A percentile compares a stretch with the other conserved stretches of the same genome.
phyloP scores from a whole-genome alignment of 2,329 filamentous ascomycete species.

The Diplodia mutila region DNA sequence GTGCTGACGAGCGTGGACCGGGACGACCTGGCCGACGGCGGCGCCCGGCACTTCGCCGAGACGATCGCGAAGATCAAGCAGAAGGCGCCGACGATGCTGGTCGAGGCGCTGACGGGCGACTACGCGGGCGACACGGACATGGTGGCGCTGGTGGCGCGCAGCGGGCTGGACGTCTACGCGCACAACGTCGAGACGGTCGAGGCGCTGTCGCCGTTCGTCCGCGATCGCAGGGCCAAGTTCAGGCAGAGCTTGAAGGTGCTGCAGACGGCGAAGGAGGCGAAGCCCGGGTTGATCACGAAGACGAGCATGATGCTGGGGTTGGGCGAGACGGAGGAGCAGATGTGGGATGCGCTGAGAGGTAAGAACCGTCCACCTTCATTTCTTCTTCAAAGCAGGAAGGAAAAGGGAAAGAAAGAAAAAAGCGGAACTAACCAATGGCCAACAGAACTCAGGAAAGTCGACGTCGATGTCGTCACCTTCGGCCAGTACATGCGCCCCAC shows the following conservation, averaged over 20 bases:
- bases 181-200: slow-evolving; percentile 98
- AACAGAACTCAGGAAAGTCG: slow-evolving; percentile 72
- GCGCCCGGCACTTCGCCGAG: slow-evolving; percentile 87
- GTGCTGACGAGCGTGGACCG: slow-evolving; percentile 93
- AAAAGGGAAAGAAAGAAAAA: neutral
- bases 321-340: slow-evolving; percentile 86
- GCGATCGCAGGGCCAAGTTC: slow-evolving; percentile 89
- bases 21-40: slow-evolving; percentile 88
- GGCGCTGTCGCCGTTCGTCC: slow-evolving; percentile 82
- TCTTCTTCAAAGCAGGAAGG: neutral
- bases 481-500: slow-evolving; percentile 99
- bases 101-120: slow-evolving; percentile 86
- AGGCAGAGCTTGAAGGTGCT: slow-evolving; percentile 81
- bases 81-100: slow-evolving; percentile 69
- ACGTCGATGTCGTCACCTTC: slow-evolving; percentile 95
- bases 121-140: slow-evolving; percentile 84
- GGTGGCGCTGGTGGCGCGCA: slow-evolving; percentile 81
- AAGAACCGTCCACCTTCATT: slow-evolving; percentile 32
- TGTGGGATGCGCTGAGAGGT: slow-evolving; percentile 77
- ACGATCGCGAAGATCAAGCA: slow-evolving; percentile 92
- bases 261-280: slow-evolving; percentile 76
- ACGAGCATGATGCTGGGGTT: slow-evolving; percentile 96
- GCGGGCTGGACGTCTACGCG: slow-evolving; percentile 92
- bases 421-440: neutral
- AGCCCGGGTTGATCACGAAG: slow-evolving; percentile 88